Percentiles rank a stretch among this genome's conserved stretches.
These are phyloP conservation scores for Colletotrichum cordylinicola DNA, from an alignment of 2,329 filamentous ascomycete genomes.

Conservation along the genomic window DNA sequence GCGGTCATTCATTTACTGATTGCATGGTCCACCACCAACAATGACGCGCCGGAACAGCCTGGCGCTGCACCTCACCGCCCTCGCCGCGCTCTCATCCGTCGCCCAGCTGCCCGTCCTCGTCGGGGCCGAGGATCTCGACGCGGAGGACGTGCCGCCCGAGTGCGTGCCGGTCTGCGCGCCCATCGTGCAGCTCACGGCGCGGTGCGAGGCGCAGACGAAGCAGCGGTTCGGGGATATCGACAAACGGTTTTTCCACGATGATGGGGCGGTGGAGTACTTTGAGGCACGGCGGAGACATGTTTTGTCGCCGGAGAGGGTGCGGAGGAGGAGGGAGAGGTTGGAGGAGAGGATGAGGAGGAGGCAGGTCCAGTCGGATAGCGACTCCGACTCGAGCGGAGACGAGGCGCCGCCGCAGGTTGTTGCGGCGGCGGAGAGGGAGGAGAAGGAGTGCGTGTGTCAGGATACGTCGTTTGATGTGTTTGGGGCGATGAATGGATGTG, in stretches of 20 bases:
- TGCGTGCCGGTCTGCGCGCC: background rate
- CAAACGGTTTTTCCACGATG: background rate
- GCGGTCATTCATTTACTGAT: background rate
- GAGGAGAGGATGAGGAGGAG: background rate
- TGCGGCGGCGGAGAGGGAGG: background rate
- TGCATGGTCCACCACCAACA: background rate
- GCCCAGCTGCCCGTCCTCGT: background rate
- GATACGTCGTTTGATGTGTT: slow-evolving; percentile 2
- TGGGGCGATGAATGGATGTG: background rate
- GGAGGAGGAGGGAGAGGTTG: background rate
- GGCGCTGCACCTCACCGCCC: background rate
- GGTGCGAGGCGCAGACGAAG: slow-evolving; percentile 4
- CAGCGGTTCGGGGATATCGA: background rate
- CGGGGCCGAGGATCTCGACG: slow-evolving; percentile 6
- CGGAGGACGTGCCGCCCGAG: slow-evolving; percentile 12
- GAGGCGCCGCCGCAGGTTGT: background rate
- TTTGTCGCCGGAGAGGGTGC: no score
- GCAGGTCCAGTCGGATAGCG: background rate
- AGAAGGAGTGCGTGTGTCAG: slow-evolving; percentile 4
- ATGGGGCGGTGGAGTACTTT: background rate
- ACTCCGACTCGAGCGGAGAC: background rate
- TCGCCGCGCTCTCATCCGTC: background rate
- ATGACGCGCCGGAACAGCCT: background rate
- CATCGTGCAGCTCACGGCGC: slow-evolving; percentile 3
- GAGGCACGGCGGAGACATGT: background rate